phyloP scores from a whole-genome alignment of 805 yeast genomes.

The Candida caryicola region DNA sequence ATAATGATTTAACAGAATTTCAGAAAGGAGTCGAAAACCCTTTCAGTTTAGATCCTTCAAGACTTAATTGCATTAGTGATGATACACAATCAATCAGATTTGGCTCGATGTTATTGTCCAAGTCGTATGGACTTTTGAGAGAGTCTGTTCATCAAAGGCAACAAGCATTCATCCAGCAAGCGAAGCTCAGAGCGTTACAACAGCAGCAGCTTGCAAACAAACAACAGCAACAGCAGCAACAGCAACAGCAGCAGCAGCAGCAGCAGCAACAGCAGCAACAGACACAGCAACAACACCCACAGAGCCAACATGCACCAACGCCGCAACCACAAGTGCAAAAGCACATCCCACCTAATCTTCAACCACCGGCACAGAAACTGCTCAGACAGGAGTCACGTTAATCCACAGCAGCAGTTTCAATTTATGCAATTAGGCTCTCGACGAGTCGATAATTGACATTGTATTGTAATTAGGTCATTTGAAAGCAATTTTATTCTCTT shows the following conservation, averaged over 20 bases:
- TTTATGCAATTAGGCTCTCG: not conserved
- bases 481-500: slow-evolving; percentile 4
- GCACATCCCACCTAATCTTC: not conserved
- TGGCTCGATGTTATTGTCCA: slow-evolving; percentile 86
- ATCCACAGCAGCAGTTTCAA: not conserved
- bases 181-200: slow-evolving; percentile 41
- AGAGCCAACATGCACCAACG: slow-evolving; percentile 1
- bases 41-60: slow-evolving; percentile 74
- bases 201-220: slow-evolving; percentile 32
- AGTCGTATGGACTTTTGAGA: slow-evolving; percentile 75
- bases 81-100: slow-evolving; percentile 88
- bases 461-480: not conserved
- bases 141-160: slow-evolving; percentile 74
- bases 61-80: slow-evolving; percentile 74
- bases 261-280: slow-evolving; percentile 1
- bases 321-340: slow-evolving; percentile 3
- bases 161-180: slow-evolving; percentile 48
- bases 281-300: slow-evolving; percentile 3
- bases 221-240: slow-evolving; percentile 8
- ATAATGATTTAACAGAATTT: slow-evolving; percentile 49
- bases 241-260: slow-evolving; percentile 3
- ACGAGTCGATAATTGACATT: not conserved
- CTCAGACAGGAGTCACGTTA: not conserved
- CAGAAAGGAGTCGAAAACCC: slow-evolving; percentile 42
- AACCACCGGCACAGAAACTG: not conserved